Evolutionary conservation across 345 rosid genomes (phyloP).

Genomic region (Lepidium sativum): DNA sequence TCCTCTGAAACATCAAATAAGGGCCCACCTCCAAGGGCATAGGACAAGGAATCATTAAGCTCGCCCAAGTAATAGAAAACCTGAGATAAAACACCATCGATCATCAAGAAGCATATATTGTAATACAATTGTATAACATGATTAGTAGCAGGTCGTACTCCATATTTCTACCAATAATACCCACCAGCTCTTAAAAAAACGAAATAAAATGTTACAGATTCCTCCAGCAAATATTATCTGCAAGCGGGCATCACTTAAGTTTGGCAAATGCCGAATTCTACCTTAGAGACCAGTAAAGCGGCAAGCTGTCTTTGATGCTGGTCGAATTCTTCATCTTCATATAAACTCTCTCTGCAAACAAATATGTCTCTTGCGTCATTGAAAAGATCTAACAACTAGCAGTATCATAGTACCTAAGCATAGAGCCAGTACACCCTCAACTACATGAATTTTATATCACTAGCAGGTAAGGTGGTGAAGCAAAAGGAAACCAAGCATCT

Average conservation of each 20-base stretch:
- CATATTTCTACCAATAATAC: conserved; percentile 1
- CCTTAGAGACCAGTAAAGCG: conserved; percentile 90
- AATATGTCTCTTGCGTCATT: not conserved
- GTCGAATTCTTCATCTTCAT: conserved; percentile 95
- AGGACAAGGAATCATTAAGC: conserved; percentile 90
- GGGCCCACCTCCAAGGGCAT: conserved; percentile 97
- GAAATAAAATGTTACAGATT: not conserved
- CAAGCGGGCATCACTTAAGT: not conserved
- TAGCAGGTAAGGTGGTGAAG: too few species aligned
- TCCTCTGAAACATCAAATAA: conserved; percentile 94
- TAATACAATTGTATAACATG: not conserved
- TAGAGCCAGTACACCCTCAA: too few species aligned
- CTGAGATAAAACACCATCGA: conserved; percentile 27
- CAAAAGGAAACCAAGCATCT: too few species aligned
- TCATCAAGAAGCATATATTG: not conserved
- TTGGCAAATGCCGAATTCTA: conserved; percentile 7
- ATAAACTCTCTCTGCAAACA: conserved; percentile 69
- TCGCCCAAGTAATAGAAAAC: conserved; percentile 96
- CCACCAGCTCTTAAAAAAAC: not conserved
- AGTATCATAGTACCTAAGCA: not conserved
- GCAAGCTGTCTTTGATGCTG: conserved; percentile 91
- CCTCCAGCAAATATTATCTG: not conserved
- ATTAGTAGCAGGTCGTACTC: not conserved
- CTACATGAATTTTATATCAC: too few species aligned
- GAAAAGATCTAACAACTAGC: not conserved